Evolutionary conservation across 352 stramenopile genomes (phyloP), one percentile per base, ranked within the genome.

Genomic region (Phytophthora melonis): DNA sequence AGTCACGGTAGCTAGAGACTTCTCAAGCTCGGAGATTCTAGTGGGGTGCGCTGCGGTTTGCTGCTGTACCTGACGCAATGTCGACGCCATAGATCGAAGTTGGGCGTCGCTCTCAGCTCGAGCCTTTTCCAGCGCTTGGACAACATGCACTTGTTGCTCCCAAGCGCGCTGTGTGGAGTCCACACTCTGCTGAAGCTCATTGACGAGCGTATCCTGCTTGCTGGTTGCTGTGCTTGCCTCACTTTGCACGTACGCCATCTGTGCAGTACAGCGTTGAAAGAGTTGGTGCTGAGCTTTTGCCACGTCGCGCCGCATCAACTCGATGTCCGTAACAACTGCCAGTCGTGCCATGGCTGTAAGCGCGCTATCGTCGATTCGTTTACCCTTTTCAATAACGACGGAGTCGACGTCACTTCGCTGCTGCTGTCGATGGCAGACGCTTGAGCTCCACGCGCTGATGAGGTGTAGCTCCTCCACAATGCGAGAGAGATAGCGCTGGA

Each of bases 381-480:
- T 58, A 11, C 19, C 41, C 76, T 30, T 13, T 25, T 54, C 27
- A 2, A 18, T 58, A 36, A 50, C 21, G 36, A 39, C 30, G 25
- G n/a, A 23, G 5, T n/a, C 39, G 16, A 3, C 72, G 49, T 23
- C 55, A 34, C 14, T 68, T 25, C 41, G 41, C 30, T 66, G 21
- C 56, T 59, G 56, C 47, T 71, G 55, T 4, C 18, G 43, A n/a
- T 72, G 74, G 36, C 57, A 63, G 13, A 70, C 52, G 10, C 61
- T 64, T 3, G 62, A 59, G 19, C 75, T 78, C 81, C 81, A 91
- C 23, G 60, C 68, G 39, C 81, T 84, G 52, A 91, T 75, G 16
- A 84, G 70, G 27, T 89, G 78, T 5, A 88, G 74, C 39, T 91
- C 83, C 45, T 89, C 75, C 16, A 83, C 78, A n/a, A 91, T 89